Percentiles rank a stretch among this genome's conserved stretches.
phyloP scores from a whole-genome alignment of 192 early-diverging fungal species.

The Coemansia sp. region DNA sequence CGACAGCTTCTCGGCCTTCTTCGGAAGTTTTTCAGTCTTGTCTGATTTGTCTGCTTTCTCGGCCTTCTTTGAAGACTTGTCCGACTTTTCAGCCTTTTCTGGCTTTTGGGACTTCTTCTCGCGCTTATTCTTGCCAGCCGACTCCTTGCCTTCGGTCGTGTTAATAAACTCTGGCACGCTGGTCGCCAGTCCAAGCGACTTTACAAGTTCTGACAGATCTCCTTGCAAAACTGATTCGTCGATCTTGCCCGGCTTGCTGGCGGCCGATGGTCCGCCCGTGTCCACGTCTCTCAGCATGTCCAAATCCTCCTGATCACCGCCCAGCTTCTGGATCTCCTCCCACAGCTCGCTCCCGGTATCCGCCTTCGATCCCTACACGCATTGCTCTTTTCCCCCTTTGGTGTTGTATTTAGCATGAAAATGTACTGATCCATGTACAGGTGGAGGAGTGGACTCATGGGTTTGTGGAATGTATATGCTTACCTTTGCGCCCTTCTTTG shows the following conservation, averaged over 20 bases:
- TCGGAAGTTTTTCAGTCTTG: conserved; percentile 8
- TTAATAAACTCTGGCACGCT: conserved; percentile 32
- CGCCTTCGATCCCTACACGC: not conserved
- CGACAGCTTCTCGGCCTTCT: conserved; percentile 2
- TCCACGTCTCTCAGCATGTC: conserved; percentile 58
- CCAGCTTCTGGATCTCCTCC: conserved; percentile 65
- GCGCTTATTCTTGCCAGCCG: conserved; percentile 2
- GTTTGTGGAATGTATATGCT: not conserved
- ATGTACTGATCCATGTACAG: not conserved
- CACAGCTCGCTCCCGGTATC: conserved; percentile 35
- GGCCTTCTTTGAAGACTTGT: not conserved
- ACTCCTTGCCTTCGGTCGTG: conserved; percentile 22
- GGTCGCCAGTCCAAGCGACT: conserved; percentile 37
- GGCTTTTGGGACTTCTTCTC: conserved; percentile 4
- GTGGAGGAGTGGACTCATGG: too few species aligned
- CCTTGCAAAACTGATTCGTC: conserved; percentile 19
- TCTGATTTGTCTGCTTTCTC: not conserved
- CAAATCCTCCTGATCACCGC: conserved; percentile 58
- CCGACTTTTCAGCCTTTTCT: conserved; percentile 4
- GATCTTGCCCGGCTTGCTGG: conserved; percentile 14
- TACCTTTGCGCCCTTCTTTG: conserved; percentile 16
- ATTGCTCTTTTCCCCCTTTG: too few species aligned
- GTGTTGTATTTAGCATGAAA: not conserved
- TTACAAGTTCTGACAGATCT: conserved; percentile 39
- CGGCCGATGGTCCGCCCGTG: conserved; percentile 35